Evolutionary conservation across 2,329 filamentous ascomycete genomes (phyloP).

Genomic region (Fonsecaea multimorphosa): DNA sequence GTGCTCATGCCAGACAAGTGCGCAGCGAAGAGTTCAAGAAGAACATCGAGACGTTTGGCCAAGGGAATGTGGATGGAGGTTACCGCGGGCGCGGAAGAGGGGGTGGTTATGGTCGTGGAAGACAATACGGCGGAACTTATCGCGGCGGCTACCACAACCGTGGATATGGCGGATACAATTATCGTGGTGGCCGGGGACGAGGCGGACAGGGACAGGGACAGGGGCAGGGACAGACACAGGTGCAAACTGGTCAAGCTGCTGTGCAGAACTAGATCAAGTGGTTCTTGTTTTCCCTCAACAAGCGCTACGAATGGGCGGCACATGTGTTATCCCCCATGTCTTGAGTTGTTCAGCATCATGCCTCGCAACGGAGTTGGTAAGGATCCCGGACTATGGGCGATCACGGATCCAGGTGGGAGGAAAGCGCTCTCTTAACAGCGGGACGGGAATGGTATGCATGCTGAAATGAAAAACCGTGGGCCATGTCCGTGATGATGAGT

Average conservation of each 20-base stretch:
- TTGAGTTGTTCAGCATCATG: constrained; percentile 3
- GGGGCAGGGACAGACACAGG: constrained; percentile 20
- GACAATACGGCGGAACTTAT: constrained; percentile 57
- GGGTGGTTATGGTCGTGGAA: constrained; percentile 64
- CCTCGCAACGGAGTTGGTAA: not conserved
- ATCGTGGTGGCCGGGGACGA: constrained; percentile 35
- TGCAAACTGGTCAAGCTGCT: constrained; percentile 16
- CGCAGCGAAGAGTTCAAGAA: constrained; percentile 90
- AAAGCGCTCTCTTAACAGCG: not conserved
- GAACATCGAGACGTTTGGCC: constrained; percentile 97
- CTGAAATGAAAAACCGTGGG: not conserved
- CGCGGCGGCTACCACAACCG: constrained; percentile 48
- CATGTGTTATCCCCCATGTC: constrained; percentile 6
- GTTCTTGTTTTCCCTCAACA: not conserved
- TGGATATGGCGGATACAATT: constrained; percentile 29
- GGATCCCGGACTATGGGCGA: not conserved
- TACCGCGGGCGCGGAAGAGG: constrained; percentile 82
- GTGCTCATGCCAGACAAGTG: constrained; percentile 83
- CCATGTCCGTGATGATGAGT: not conserved
- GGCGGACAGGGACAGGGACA: constrained; percentile 28
- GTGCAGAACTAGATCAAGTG: constrained; percentile 18
- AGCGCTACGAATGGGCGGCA: constrained; percentile 9
- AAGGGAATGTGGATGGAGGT: constrained; percentile 88
- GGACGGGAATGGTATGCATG: constrained; percentile 4
- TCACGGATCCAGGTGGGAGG: not conserved